Conservation (phyloP, 176 grass and related monocot species). For the Carex pumila region DNA sequence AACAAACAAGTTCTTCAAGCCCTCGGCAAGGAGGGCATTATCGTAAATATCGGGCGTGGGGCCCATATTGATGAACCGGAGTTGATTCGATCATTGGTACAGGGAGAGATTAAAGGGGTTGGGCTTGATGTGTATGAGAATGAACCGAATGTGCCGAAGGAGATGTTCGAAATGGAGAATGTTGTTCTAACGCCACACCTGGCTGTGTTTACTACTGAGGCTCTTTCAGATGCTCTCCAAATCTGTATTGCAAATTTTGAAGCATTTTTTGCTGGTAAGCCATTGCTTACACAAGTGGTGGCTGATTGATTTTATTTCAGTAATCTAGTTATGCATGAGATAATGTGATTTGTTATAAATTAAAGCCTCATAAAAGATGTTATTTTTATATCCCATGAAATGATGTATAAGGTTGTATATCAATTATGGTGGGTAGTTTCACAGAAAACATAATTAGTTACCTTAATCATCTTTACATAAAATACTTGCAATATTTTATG, state of each 20-base stretch:
- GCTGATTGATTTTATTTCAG: neutral
- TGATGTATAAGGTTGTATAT: neutral
- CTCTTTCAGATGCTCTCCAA: neutral
- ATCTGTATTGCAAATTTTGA: slow-evolving; percentile 33
- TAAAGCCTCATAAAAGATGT: neutral
- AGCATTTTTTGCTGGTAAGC: slow-evolving; percentile 38
- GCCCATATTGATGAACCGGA: slow-evolving; percentile 29
- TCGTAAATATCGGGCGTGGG: slow-evolving; percentile 45
- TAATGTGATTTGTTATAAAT: neutral
- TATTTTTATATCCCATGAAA: neutral
- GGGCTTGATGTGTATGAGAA: slow-evolving; percentile 55
- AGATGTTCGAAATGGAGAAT: slow-evolving; percentile 44
- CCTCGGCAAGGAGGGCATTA: slow-evolving; percentile 30
- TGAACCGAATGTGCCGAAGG: slow-evolving; percentile 27
- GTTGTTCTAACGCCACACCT: slow-evolving; percentile 37
- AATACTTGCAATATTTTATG: neutral
- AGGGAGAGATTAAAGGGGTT: slow-evolving; percentile 25
- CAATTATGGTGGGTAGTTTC: neutral
- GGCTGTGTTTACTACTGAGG: slow-evolving; percentile 20
- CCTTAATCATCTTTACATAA: neutral
- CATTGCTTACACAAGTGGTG: slow-evolving; percentile 20
- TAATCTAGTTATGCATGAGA: neutral
- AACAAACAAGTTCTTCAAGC: slow-evolving; percentile 30
- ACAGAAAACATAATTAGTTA: neutral
- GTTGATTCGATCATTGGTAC: slow-evolving; percentile 17